These are phyloP conservation scores for Sclerotinia minor DNA, from an alignment of 2,329 filamentous ascomycete genomes.

Conservation along the genomic window DNA sequence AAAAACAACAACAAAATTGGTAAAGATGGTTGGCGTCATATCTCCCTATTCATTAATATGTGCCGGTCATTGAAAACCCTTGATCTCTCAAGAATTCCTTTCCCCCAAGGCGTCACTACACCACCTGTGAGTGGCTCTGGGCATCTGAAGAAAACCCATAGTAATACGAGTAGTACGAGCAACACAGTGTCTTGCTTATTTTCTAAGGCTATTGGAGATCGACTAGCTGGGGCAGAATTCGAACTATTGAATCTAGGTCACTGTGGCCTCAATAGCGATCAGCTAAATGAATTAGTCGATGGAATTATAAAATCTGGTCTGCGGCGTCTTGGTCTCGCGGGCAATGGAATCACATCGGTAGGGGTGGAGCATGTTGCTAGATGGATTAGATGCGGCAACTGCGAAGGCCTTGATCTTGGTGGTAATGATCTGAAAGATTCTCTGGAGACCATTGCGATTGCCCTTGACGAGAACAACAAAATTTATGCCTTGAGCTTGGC, in stretches of 20 bases:
- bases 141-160: conserved; percentile 29
- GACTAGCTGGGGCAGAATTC: conserved; percentile 72
- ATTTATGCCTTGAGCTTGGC: conserved; percentile 84
- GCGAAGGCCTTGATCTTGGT: conserved; percentile 85
- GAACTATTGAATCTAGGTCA: conserved; percentile 83
- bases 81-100: conserved; percentile 81
- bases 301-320: conserved; percentile 78
- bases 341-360: conserved; percentile 73
- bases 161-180: conserved; percentile 30
- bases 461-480: conserved; percentile 54
- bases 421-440: conserved; percentile 71
- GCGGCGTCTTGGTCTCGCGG: conserved; percentile 76
- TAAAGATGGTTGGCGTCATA: conserved; percentile 84
- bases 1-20: conserved; percentile 89
- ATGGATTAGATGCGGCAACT: conserved; percentile 74
- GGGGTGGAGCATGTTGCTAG: conserved; percentile 73
- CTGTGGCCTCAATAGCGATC: conserved; percentile 69
- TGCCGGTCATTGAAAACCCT: conserved; percentile 82
- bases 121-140: conserved; percentile 29
- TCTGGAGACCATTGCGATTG: conserved; percentile 54
- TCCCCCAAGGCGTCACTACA: conserved; percentile 53
- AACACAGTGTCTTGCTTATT: conserved; percentile 61
- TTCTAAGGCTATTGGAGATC: conserved; percentile 71
- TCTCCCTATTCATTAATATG: conserved; percentile 86
- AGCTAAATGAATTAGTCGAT: conserved; percentile 76